Evolutionary conservation across 768 basidiomycete species (phyloP).

Genomic region (Hydnomerulius pinastri): DNA sequence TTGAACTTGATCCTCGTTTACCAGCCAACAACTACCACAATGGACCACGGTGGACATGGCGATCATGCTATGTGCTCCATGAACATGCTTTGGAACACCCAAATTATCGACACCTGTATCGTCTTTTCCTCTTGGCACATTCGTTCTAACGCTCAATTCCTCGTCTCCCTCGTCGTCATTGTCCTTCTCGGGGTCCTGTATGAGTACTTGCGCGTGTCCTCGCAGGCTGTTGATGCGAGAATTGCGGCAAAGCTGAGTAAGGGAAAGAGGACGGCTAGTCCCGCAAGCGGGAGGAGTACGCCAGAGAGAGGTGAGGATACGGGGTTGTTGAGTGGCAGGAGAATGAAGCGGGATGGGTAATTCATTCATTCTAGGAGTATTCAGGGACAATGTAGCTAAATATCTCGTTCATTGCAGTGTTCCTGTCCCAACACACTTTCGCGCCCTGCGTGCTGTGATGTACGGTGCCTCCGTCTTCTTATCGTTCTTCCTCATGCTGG

Average conservation of each 20-base stretch:
- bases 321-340: constrained; percentile 52
- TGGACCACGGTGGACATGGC: constrained; percentile 49
- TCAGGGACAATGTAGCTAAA: background rate
- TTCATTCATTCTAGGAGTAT: constrained; percentile 12
- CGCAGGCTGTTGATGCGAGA: constrained; percentile 55
- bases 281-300: constrained; percentile 40
- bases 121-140: constrained; percentile 84
- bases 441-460: constrained; percentile 60
- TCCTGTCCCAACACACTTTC: constrained; percentile 49
- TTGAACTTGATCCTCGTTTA: no score
- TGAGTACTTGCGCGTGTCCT: constrained; percentile 74
- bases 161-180: constrained; percentile 66
- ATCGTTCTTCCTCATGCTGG: constrained; percentile 91
- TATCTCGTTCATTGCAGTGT: constrained; percentile 36
- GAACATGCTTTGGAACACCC: constrained; percentile 89
- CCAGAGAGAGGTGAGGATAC: constrained; percentile 53
- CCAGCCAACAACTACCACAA: constrained; percentile 3
- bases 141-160: constrained; percentile 51
- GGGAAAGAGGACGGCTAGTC: constrained; percentile 49
- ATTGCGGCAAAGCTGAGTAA: constrained; percentile 53
- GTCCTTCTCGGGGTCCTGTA: constrained; percentile 70
- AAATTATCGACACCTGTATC: constrained; percentile 78
- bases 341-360: constrained; percentile 47
- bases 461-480: constrained; percentile 79
- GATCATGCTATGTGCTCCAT: constrained; percentile 64